phyloP scores from a whole-genome alignment of 805 yeast genomes.

The Wickerhamomyces hampshirensis region DNA sequence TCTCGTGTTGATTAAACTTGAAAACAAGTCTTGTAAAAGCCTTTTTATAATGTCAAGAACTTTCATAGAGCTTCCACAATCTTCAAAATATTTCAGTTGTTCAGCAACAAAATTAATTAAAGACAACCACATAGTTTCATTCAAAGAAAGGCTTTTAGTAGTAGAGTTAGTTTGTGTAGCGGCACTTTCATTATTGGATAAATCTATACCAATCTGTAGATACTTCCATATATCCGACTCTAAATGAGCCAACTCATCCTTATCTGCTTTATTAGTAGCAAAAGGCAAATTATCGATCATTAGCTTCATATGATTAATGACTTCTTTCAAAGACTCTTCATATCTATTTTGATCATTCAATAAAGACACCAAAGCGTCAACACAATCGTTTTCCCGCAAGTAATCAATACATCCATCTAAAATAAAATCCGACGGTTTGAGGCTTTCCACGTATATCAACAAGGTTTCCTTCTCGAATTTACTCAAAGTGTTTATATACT shows the following conservation, averaged over 20 bases:
- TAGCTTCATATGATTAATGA: constrained; percentile 9
- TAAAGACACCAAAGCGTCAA: constrained; percentile 22
- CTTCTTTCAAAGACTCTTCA: constrained; percentile 23
- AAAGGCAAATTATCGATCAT: constrained; percentile 14
- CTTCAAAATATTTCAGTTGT: constrained; percentile 27
- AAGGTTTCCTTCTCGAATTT: constrained; percentile 13
- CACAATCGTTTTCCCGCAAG: constrained; percentile 19
- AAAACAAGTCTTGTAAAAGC: constrained; percentile 37
- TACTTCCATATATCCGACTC: constrained; percentile 33
- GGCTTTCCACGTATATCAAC: constrained; percentile 16
- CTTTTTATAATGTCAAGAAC: constrained; percentile 33
- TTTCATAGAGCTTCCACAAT: constrained; percentile 5
- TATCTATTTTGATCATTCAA: constrained; percentile 10
- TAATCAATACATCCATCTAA: constrained; percentile 20
- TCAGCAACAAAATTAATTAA: constrained; percentile 36
- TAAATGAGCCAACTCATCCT: constrained; percentile 8
- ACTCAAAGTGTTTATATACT: constrained; percentile 16
- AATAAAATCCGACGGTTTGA: constrained; percentile 21
- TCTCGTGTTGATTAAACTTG: constrained; percentile 32
- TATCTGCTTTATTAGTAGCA: constrained; percentile 7
- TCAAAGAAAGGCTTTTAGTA: constrained; percentile 19
- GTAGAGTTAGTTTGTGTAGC: constrained; percentile 4
- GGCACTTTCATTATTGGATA: constrained; percentile 24
- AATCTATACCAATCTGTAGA: constrained; percentile 29
- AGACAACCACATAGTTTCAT: constrained; percentile 35